Evolutionary conservation across 2,329 filamentous ascomycete species (phyloP).

Genomic region (Diaporthe sp.): DNA sequence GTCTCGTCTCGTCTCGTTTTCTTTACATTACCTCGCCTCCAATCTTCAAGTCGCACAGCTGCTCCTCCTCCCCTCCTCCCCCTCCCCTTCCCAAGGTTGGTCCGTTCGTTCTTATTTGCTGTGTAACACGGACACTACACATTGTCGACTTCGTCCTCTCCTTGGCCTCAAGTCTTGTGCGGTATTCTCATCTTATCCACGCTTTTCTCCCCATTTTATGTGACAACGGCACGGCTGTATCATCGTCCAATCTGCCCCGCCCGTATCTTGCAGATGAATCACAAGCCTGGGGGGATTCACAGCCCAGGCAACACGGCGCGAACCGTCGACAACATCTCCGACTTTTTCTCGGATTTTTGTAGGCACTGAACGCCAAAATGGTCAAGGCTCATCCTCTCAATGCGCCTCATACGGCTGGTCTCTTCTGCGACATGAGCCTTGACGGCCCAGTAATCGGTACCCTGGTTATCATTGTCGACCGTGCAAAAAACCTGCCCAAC

Average conservation of each 20-base stretch:
- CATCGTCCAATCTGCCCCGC: neutral
- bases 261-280: constrained; percentile 2
- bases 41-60: constrained; percentile 23
- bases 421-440: constrained; percentile 93
- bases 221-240: constrained; percentile 3
- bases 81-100: constrained; percentile 2
- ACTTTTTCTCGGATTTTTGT: neutral
- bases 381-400: constrained; percentile 69
- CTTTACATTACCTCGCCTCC: constrained; percentile 24
- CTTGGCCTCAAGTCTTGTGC: neutral
- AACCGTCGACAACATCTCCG: constrained; percentile 24
- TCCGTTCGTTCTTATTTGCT: constrained; percentile 14
- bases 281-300: constrained; percentile 9
- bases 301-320: constrained; percentile 25
- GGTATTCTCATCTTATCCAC: neutral
- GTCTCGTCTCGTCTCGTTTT: constrained; percentile 6
- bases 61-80: neutral
- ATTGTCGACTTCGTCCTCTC: neutral
- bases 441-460: constrained; percentile 96
- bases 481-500: constrained; percentile 97
- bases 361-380: constrained; percentile 55
- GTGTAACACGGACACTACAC: constrained; percentile 17
- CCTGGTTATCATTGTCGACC: constrained; percentile 90
- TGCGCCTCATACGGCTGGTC: constrained; percentile 87
- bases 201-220: neutral